Base-by-base conservation (phyloP, 495 filamentous ascomycete species). In the Glarea lozoyensis region DNA sequence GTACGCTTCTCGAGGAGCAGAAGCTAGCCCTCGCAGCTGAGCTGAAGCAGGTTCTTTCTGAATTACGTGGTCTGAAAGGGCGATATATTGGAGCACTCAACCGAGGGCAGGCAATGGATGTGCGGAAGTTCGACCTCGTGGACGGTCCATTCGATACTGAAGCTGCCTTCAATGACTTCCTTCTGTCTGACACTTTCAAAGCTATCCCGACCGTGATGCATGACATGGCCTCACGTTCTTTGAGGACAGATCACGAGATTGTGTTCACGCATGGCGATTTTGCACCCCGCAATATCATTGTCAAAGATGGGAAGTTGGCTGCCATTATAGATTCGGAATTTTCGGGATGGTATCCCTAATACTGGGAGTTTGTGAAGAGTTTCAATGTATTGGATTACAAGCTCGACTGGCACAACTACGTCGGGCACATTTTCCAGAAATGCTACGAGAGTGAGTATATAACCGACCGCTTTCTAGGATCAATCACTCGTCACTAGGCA, bases 311-410 rank as follows among this genome's bases (percentile, higher is more conserved):
- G 6, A 61, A 66, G 35, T 54, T 76, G 10, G 60, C 65, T 16
- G 65, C 62, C 11, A 63, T 76, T 57, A 52, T 76, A 23, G 70
- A 72, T 46, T 74, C 69, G 70, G 70, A 72, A 50, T 60, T 58
- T 5, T 58, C 63, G 15, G 70, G 71, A 13, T 78, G 67, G 67
- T 70, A 64, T n/a, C 25, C 25, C 7, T 7, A 29, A n/a, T 29
- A 29, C 25, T 29, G 25, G 25, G 25, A 29, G n/a, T 29, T 7
- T 29, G 25, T 29, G n/a, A 29, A n/a, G 25, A 29, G 7, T 29
- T n/a, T 29, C n/a, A 29, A 40, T 22, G 37, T 12, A 12, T 12
- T 19, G 9, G 37, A 40, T 15, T 19, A 40, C 19, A 12, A 19
- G 4, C 12, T 40, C 9, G 15, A 22, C 37, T 40, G 37, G 37